phyloP scores from a whole-genome alignment of 108 stramenopile genomes.

The Pseudonitzschia pungens region DNA sequence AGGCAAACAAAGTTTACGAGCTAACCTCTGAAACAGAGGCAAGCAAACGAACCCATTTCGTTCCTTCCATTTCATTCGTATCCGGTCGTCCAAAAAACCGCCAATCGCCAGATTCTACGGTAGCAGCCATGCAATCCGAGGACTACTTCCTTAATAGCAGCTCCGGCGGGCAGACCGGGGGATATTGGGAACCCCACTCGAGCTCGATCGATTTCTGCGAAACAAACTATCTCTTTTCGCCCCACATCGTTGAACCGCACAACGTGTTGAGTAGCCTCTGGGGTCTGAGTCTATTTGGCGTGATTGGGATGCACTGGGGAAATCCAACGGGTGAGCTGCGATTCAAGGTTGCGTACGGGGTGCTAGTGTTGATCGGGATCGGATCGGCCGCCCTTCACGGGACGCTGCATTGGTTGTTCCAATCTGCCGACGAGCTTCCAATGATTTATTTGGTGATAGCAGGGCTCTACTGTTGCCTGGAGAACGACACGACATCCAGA shows the following conservation, averaged over 20 bases:
- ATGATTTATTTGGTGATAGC: constrained; percentile 38
- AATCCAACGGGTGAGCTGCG: constrained; percentile 43
- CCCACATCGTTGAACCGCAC: constrained; percentile 39
- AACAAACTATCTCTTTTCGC: constrained; percentile 38
- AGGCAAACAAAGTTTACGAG: too few species aligned
- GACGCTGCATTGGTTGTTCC: constrained; percentile 38
- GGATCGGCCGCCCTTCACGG: constrained; percentile 44
- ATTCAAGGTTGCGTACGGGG: constrained; percentile 22
- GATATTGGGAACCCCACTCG: constrained; percentile 43
- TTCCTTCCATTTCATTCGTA: too few species aligned
- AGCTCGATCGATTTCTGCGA: constrained; percentile 47
- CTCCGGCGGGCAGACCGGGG: background rate
- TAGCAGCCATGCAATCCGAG: constrained; percentile 4
- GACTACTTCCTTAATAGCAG: constrained; percentile 9
- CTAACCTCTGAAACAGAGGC: too few species aligned
- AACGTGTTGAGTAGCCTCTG: constrained; percentile 36
- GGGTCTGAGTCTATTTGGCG: constrained; percentile 31
- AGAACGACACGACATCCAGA: constrained; percentile 5
- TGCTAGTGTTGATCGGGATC: constrained; percentile 38
- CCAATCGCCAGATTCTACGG: background rate
- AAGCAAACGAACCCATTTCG: too few species aligned
- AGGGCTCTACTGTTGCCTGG: background rate
- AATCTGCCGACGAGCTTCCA: constrained; percentile 39
- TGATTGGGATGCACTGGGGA: constrained; percentile 22
- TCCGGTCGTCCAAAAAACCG: background rate